Base-by-base conservation (phyloP, 2,329 filamentous ascomycete genomes). In the Stachybotrys chlorohalonatus region DNA sequence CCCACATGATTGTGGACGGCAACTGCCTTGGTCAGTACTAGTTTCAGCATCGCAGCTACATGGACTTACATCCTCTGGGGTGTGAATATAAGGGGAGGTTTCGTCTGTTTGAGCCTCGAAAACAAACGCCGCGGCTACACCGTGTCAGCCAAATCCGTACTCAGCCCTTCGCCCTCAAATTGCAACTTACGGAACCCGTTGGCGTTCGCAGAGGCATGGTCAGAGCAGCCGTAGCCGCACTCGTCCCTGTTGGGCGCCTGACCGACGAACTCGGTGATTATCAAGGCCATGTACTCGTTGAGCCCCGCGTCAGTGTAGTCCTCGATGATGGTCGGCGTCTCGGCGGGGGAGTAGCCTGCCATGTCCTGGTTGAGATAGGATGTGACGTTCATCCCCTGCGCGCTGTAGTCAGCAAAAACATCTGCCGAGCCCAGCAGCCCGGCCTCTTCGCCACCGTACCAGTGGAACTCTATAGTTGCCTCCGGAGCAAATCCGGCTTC, bases 401-500 rank as follows among this genome's bases (percentile, higher is more conserved):
- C 57, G 55, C 68, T 71, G 66, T 78, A 78, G 52, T 63, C 65
- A 52, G 69, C 61, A 56, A 75, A 77, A 48, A 78, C 60, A 42
- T 68, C 73, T 47, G 67, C 66, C 13, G 74, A 77, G 24, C 77
- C 76, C 4, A 78, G 70, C 7, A 78, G 67, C 13, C 77, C 75
- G 9, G 69, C 73, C 60, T 80, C 77, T 66, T 79, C 77, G 31
- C 69, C 77, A 39, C 65, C 64, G 59, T 80, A 80, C 64, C 75
- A 80, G 62, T 80, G 77, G 61, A 80, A 79, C 64, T 80, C 77
- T 55, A 80, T 68, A 2, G 76, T 77, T 62, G 78, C 72, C 52
- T 70, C 66, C 42, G 74, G 73, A 31, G 64, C 59, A 58, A 69
- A 76, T 31, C 66, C 63, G 31, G 67, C 64, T 49, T 64, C 63